These are phyloP conservation scores for Melaleuca quinquenervia DNA, from an alignment of 345 rosid genomes.

Conservation along the genomic window DNA sequence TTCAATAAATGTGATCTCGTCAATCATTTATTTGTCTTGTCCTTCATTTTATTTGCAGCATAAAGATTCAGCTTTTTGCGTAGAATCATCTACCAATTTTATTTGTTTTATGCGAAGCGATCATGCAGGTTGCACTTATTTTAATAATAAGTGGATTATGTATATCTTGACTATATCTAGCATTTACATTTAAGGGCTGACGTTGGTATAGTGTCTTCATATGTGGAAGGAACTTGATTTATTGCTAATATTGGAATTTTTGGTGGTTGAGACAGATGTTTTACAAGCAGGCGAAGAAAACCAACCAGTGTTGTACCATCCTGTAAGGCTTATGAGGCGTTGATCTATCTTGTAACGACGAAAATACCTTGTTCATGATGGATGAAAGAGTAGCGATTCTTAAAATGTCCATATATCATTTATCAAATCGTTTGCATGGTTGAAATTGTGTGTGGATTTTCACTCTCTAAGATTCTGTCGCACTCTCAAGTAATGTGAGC, in stretches of 20 bases:
- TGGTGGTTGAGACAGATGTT: conserved; percentile 70
- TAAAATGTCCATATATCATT: not conserved
- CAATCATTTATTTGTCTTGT: not conserved
- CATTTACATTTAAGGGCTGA: not conserved
- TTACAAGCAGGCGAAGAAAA: conserved; percentile 97
- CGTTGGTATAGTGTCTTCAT: not conserved
- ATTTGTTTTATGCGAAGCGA: not conserved
- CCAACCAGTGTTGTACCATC: conserved; percentile 83
- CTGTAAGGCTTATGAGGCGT: conserved; percentile 36
- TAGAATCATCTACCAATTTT: not conserved
- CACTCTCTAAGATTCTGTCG: not conserved
- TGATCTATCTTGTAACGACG: not conserved
- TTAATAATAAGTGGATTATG: not conserved
- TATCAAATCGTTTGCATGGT: not conserved
- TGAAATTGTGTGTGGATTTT: not conserved
- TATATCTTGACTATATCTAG: not conserved
- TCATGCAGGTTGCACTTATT: not conserved
- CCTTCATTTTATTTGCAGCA: not conserved
- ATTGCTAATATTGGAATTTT: not conserved
- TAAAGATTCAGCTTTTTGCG: not conserved
- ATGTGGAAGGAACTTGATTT: not conserved
- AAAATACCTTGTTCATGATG: not conserved
- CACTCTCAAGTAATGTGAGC: not conserved
- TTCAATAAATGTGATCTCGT: not conserved
- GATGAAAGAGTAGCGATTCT: not conserved